Percentiles rank a stretch among this genome's conserved stretches.
phyloP scores from a whole-genome alignment of 495 filamentous ascomycete genomes.

The Choiromyces venosus region DNA sequence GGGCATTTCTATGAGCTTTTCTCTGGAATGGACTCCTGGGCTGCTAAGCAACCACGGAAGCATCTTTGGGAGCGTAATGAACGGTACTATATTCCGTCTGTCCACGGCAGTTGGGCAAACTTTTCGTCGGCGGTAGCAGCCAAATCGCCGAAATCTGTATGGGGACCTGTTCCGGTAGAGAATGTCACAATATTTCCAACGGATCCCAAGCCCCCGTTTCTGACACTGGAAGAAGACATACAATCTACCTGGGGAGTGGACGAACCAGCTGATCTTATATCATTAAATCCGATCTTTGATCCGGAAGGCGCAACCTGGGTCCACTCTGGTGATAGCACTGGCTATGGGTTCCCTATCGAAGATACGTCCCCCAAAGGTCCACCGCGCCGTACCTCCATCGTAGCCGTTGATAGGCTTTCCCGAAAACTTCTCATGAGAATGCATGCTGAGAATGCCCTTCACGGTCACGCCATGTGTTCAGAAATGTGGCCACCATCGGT shows the following conservation, averaged over 20 bases:
- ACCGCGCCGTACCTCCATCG: constrained; percentile 81
- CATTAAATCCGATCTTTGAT: constrained; percentile 89
- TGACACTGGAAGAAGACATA: constrained; percentile 66
- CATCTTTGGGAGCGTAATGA: constrained; percentile 89
- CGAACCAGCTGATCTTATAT: constrained; percentile 89
- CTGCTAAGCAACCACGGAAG: constrained; percentile 77
- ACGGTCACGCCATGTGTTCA: constrained; percentile 83
- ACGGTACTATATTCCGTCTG: constrained; percentile 82
- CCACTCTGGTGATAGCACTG: constrained; percentile 79
- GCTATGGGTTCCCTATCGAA: constrained; percentile 51
- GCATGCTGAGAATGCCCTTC: constrained; percentile 77
- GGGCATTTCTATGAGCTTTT: constrained; percentile 96
- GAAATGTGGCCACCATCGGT: constrained; percentile 92
- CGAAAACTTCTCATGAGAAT: constrained; percentile 74
- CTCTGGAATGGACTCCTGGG: constrained; percentile 65
- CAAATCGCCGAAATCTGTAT: constrained; percentile 55
- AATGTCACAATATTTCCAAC: constrained; percentile 59
- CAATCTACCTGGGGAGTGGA: constrained; percentile 81
- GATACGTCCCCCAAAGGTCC: constrained; percentile 49
- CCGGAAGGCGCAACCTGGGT: constrained; percentile 84
- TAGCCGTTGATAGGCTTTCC: constrained; percentile 76
- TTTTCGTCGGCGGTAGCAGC: constrained; percentile 81
- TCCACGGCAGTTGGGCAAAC: constrained; percentile 87
- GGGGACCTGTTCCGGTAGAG: constrained; percentile 73
- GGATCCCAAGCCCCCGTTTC: constrained; percentile 65